Percentiles rank a stretch among this genome's conserved stretches.
Evolutionary conservation across 2,329 filamentous ascomycete genomes (phyloP).

Genomic region (Harringtonia aguacate): DNA sequence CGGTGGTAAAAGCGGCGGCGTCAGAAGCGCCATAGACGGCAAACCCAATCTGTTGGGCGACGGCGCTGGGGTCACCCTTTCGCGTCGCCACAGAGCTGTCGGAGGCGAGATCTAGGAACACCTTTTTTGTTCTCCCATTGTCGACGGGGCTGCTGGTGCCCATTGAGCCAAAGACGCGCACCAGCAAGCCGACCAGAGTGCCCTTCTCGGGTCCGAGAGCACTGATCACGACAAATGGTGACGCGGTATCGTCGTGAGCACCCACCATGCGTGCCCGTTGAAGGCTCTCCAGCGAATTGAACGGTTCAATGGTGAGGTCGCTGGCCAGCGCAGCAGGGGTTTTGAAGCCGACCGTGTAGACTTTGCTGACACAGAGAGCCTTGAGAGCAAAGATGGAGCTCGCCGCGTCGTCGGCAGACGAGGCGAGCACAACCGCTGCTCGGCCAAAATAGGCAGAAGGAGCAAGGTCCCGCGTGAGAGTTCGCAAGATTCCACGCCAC

Average conservation of each 20-base stretch:
- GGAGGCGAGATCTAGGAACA: constrained; percentile 72
- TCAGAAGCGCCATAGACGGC: constrained; percentile 70
- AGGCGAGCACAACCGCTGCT: constrained; percentile 65
- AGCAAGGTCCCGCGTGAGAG: constrained; percentile 69
- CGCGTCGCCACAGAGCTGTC: constrained; percentile 29
- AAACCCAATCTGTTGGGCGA: constrained; percentile 68
- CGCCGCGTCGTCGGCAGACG: constrained; percentile 63
- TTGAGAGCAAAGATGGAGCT: constrained; percentile 70
- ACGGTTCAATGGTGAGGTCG: constrained; percentile 64
- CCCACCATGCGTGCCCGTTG: constrained; percentile 39
- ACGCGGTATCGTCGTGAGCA: constrained; percentile 25
- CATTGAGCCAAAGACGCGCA: constrained; percentile 57
- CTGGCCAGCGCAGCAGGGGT: constrained; percentile 49
- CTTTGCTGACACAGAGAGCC: constrained; percentile 63
- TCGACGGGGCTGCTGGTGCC: constrained; percentile 15
- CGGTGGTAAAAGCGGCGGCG: constrained; percentile 73
- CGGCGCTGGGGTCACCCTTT: constrained; percentile 55
- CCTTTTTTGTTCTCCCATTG: constrained; percentile 37
- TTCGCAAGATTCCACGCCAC: constrained; percentile 78
- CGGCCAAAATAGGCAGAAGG: constrained; percentile 71
- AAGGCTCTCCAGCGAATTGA: constrained; percentile 61
- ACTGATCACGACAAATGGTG: constrained; percentile 73
- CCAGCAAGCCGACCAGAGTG: constrained; percentile 63
- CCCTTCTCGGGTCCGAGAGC: constrained; percentile 71
- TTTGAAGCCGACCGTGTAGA: constrained; percentile 77